These are phyloP conservation scores for Candida ponderosae DNA, from an alignment of 805 yeast genomes.

Conservation along the genomic window DNA sequence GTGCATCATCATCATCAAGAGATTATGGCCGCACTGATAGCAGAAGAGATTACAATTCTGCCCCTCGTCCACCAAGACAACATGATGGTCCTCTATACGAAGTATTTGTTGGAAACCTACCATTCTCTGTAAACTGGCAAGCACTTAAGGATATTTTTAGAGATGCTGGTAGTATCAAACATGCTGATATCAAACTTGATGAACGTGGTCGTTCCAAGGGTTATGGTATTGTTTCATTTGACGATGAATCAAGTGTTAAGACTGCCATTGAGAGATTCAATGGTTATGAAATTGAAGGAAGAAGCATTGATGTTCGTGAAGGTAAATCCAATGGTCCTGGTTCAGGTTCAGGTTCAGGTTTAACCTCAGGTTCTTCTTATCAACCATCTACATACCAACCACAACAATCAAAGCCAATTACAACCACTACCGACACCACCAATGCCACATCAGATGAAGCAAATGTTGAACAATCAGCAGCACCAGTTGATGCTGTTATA, in stretches of 20 bases:
- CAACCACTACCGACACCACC: too few relatives aligned
- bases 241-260: slow-evolving; percentile 57
- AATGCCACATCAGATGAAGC: too few relatives aligned
- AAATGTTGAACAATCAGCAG: slow-evolving; percentile 51
- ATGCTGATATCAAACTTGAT: slow-evolving; percentile 72
- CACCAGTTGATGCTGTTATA: too few relatives aligned
- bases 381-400: too few relatives aligned
- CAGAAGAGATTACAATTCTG: slow-evolving; percentile 3
- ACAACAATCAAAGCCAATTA: too few relatives aligned
- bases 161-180: slow-evolving; percentile 64
- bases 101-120: slow-evolving; percentile 74
- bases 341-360: too few relatives aligned
- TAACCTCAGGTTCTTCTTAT: too few relatives aligned
- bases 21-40: slow-evolving; percentile 1
- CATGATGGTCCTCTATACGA: slow-evolving; percentile 38
- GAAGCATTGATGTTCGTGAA: slow-evolving; percentile 71
- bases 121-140: slow-evolving; percentile 78
- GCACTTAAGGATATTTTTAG: slow-evolving; percentile 80
- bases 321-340: slow-evolving; percentile 38
- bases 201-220: slow-evolving; percentile 76
- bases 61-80: slow-evolving; percentile 10
- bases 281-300: slow-evolving; percentile 68
- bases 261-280: slow-evolving; percentile 64
- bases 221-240: slow-evolving; percentile 73
- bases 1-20: slow-evolving; percentile 7